phyloP scores from a whole-genome alignment of 257 asterid genomes.

The Nicotiana undulata region DNA sequence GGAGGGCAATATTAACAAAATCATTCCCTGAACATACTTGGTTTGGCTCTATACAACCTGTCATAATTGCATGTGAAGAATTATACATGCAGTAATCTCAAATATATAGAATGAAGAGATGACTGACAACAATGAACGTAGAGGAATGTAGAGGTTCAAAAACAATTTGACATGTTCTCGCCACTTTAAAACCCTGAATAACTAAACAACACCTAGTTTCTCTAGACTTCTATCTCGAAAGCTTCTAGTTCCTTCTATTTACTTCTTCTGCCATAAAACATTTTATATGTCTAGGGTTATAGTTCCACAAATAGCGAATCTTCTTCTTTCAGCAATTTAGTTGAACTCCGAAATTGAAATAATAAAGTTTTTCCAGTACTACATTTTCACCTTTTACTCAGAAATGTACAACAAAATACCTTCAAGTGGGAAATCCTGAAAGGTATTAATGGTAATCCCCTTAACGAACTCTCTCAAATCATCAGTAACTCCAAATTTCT shows the following conservation, averaged over 20 bases:
- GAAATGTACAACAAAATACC: slow-evolving; percentile 19
- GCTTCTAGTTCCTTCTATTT: not conserved
- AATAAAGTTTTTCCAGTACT: not conserved
- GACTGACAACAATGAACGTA: not conserved
- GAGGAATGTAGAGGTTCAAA: not conserved
- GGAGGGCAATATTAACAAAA: not conserved
- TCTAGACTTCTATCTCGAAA: not conserved
- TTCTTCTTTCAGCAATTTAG: not conserved
- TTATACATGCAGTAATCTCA: not conserved
- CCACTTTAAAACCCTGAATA: not conserved
- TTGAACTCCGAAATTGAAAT: not conserved
- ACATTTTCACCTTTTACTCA: not conserved
- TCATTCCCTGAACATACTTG: not conserved
- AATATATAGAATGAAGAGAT: not conserved
- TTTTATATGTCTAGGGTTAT: not conserved
- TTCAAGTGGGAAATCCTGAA: slow-evolving; percentile 80
- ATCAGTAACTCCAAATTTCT: slow-evolving; percentile 69
- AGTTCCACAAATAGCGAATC: not conserved
- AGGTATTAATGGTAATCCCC: slow-evolving; percentile 60
- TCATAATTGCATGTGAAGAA: not conserved
- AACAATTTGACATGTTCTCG: not conserved
- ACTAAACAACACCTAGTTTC: not conserved
- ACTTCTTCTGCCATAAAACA: not conserved
- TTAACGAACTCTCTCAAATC: slow-evolving; percentile 76
- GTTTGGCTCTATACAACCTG: not conserved